A percentile compares a stretch with the other conserved stretches of the same genome.
Conservation (phyloP, 2,329 filamentous ascomycete species). For the Teratosphaeria epicoccoides region DNA sequence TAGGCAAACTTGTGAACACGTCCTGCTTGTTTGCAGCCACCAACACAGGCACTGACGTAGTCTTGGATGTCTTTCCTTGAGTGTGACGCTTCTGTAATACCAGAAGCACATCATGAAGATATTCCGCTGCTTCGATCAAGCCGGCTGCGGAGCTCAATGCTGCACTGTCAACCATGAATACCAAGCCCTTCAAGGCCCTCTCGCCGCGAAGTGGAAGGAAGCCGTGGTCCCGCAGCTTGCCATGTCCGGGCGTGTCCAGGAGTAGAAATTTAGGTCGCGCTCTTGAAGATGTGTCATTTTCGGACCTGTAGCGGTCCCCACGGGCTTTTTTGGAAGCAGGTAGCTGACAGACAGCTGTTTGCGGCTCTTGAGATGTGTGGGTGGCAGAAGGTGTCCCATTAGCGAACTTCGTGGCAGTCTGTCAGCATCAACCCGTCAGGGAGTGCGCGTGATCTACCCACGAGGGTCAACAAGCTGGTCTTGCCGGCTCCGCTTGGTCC, state of each 20-base stretch:
- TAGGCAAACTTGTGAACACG: constrained; percentile 82
- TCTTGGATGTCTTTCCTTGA: constrained; percentile 45
- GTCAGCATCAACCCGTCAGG: neutral
- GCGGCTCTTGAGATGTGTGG: constrained; percentile 53
- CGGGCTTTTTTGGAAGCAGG: constrained; percentile 42
- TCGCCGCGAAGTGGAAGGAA: constrained; percentile 41
- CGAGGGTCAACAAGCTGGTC: constrained; percentile 73
- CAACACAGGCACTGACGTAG: constrained; percentile 58
- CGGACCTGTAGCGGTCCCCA: constrained; percentile 54
- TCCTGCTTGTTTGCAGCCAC: constrained; percentile 93
- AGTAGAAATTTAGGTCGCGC: constrained; percentile 61
- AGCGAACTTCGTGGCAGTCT: constrained; percentile 34
- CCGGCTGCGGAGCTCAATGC: constrained; percentile 29
- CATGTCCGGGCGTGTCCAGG: constrained; percentile 87
- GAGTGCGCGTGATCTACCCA: constrained; percentile 29
- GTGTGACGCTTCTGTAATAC: constrained; percentile 64
- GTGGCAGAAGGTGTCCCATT: constrained; percentile 45
- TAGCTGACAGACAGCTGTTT: constrained; percentile 46
- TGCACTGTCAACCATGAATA: constrained; percentile 78
- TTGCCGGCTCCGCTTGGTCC: constrained; percentile 80
- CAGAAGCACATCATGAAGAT: constrained; percentile 83
- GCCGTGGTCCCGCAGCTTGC: constrained; percentile 71
- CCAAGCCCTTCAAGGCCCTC: constrained; percentile 54
- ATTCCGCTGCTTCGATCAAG: constrained; percentile 65
- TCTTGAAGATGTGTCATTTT: constrained; percentile 46